These are phyloP conservation scores for Candida broadrunensis DNA, from an alignment of 805 yeast genomes.

Conservation along the genomic window DNA sequence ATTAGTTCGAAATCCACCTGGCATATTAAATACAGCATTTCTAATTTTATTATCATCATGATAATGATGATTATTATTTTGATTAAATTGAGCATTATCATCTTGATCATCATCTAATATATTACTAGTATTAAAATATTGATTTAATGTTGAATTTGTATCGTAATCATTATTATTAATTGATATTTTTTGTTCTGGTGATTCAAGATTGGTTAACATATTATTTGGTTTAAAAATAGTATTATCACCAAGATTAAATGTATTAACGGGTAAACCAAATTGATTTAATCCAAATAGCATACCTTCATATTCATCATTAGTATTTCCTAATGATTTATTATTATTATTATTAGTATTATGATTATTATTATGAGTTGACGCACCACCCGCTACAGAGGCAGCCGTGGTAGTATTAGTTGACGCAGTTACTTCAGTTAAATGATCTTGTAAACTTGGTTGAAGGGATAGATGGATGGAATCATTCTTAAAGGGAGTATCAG, in stretches of 20 bases:
- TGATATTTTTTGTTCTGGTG: conserved; percentile 3
- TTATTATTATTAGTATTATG: too few species aligned
- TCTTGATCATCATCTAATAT: neutral
- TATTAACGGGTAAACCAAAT: conserved; percentile 1
- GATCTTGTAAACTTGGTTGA: neutral
- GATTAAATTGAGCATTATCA: neutral
- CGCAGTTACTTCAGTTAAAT: neutral
- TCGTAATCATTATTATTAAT: neutral
- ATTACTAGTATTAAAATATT: neutral
- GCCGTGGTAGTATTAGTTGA: too few species aligned
- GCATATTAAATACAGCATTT: conserved; percentile 15
- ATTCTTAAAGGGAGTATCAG: neutral
- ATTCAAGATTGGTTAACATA: conserved; percentile 3
- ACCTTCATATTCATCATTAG: conserved; percentile 3
- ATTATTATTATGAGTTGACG: too few species aligned
- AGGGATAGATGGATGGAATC: neutral
- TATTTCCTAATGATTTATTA: neutral
- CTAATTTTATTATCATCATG: neutral
- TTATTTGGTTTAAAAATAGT: neutral
- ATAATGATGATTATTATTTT: neutral
- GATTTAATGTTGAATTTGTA: neutral
- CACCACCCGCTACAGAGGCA: too few species aligned
- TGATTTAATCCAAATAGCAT: conserved; percentile 1
- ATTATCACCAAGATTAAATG: neutral
- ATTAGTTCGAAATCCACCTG: conserved; percentile 25